These are phyloP conservation scores for Sanghuangporus sanghuang DNA, from an alignment of 1,284 basidiomycete species.

Conservation along the genomic window DNA sequence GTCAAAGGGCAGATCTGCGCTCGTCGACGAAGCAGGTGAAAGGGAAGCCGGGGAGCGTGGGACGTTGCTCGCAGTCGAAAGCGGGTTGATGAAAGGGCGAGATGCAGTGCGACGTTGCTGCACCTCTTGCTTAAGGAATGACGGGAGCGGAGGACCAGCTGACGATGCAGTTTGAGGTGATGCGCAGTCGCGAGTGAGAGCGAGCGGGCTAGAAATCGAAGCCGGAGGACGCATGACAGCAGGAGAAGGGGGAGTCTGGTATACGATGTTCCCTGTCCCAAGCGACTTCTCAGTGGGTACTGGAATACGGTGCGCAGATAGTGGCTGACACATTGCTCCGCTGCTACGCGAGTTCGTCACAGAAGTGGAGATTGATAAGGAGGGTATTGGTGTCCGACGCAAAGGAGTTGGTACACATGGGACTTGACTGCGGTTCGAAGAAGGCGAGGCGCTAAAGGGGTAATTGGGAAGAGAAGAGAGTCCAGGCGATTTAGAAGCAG, in stretches of 20 bases:
- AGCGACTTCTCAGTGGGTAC: not conserved
- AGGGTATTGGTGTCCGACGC: not conserved
- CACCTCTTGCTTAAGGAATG: conserved; percentile 69
- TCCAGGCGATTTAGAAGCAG: not conserved
- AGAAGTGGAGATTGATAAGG: not conserved
- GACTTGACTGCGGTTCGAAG: conserved; percentile 5
- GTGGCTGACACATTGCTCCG: not conserved
- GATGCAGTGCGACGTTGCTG: conserved; percentile 35
- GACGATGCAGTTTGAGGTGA: conserved; percentile 19
- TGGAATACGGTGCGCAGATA: not conserved
- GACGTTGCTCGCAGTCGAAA: not conserved
- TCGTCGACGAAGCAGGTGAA: conserved; percentile 57
- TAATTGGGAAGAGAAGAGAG: conserved; percentile 1
- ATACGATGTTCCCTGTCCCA: conserved; percentile 15
- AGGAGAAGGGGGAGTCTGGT: conserved; percentile 17
- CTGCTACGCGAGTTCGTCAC: not conserved
- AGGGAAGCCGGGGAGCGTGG: conserved; percentile 33
- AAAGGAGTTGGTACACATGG: not conserved
- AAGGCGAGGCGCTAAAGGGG: not conserved
- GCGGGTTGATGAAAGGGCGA: not conserved
- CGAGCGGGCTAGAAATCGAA: conserved; percentile 28
- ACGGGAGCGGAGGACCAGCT: conserved; percentile 48
- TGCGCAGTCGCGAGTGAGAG: conserved; percentile 11
- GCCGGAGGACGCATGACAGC: not conserved
- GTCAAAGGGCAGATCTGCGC: conserved; percentile 58